Evolutionary conservation across 1,139 yeast genomes (phyloP), one percentile per base, ranked within the genome.

Genomic region (Schizosaccharomyces versatilis): DNA sequence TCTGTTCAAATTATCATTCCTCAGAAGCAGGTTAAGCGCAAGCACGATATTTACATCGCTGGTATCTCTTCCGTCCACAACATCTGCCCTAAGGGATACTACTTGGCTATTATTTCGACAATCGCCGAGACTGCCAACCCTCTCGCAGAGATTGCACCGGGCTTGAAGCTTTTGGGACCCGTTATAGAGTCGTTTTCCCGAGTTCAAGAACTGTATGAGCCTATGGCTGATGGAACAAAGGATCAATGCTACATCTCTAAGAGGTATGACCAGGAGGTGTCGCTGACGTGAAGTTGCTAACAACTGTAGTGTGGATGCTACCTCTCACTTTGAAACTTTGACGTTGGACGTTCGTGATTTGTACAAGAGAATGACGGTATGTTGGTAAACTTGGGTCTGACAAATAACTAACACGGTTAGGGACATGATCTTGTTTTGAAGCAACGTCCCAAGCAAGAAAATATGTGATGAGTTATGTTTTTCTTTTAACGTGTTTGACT

Each of bases 311-410:
- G 90, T 88, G 67, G 99, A 90, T 67, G 83, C 98, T 1, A 75
- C 94, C 9, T 85, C 96, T 10, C 99, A 90, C 71, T 90, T 90
- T 66, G 99, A 90, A 69, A 73, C 93, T 51, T 84, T 95, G 65
- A 90, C 98, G 52, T 97, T 90, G 66, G 98, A 90, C 67, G 94
- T 90, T 62, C 86, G 86, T 70, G 95, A 90, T 67, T 77, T 90
- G 59, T 85, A 93, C 70, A 80, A 81, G 69, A 78, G 98, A 68
- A 81, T 93, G 61, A 85, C 84, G 54, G 32, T 24, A 24, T 24
- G 32, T 5, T 24, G 5, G 5, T 5, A 5, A 5, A 2, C 5
- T 24, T 24, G 32, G 2, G 32, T 24, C 5, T 24, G 32, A 24
- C 5, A 5, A 24, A 3, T 24, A 24, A 24, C 32, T 24, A 24